Evolutionary conservation across 495 filamentous ascomycete species (phyloP).

Genomic region (Trichoderma asperelloides): DNA sequence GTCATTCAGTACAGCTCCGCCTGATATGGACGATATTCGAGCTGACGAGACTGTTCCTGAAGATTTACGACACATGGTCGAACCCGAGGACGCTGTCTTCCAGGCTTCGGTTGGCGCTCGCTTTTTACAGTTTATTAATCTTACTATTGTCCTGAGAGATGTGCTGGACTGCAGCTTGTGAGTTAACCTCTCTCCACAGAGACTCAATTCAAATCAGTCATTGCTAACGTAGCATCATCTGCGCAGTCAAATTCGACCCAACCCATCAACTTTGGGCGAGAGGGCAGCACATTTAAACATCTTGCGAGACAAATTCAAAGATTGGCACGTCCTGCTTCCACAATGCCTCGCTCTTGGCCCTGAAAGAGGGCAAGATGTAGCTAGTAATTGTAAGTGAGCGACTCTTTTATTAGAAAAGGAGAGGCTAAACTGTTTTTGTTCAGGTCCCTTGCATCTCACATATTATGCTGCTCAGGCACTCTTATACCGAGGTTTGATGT

Average conservation of each 20-base stretch:
- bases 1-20: neutral
- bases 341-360: neutral
- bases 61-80: neutral
- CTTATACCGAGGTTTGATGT: neutral
- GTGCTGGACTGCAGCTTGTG: neutral
- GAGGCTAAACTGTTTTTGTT: neutral
- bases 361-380: neutral
- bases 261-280: neutral
- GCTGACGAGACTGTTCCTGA: conserved; percentile 1
- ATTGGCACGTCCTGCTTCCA: neutral
- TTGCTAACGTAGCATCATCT: neutral
- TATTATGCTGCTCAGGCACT: neutral
- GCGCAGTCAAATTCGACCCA: neutral
- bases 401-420: neutral
- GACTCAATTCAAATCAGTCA: neutral
- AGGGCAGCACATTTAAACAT: neutral
- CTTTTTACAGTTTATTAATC: neutral
- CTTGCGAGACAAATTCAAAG: neutral
- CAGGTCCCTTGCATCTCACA: neutral
- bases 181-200: neutral
- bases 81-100: neutral
- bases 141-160: neutral
- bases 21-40: conserved; percentile 2
- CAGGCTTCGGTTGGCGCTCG: neutral
- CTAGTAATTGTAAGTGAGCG: neutral